Evolutionary conservation across 768 basidiomycete species (phyloP), one percentile per base, ranked within the genome.

Genomic region (Rhodotorula paludigena): DNA sequence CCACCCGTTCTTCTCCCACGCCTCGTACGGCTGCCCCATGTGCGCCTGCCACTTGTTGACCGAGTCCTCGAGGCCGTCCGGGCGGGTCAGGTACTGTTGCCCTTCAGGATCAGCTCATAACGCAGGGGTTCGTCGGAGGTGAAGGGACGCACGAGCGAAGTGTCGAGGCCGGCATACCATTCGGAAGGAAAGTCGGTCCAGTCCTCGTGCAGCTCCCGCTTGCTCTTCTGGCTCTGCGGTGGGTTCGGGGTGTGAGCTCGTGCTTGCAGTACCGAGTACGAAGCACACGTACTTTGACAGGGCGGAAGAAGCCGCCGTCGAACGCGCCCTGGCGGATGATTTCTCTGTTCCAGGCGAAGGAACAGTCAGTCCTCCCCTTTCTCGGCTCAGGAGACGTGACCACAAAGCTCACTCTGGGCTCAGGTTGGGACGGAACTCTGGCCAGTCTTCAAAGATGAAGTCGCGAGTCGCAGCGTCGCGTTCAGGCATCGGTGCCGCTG

Each of bases 1-100:
- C 68, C 68, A 69, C 0, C 68, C 68, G 25, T 57, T 57, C 42
- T 57, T 57, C 44, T 69, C 68, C 68, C 68, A 69, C 10, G 52
- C 68, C 15, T 64, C 55, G 45, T 62, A 69, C 5, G 39, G 39
- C 23, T 69, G 68, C 4, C 68, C 68, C 33, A 69, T 57, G 15
- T 44, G 47, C 28, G 63, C 30, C 6, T 65, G 33, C 68, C 68
- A 69, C 16, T 52, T 44, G 39, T 69, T 69, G 23, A 69, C 63
- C 6, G 62, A 63, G 20, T 54, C 52, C 9, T 32, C 42, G 38
- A 23, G n/a, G 0, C 38, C 35, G 44, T 68, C 67, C 1, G 67
- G 67, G 32, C 67, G 57, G 16, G 67, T 68, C 32, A 68, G 36
- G 47, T 68, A 68, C 66, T 67, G 65, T 25, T 21, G 8, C 21